Conservation (phyloP, 805 yeast species). For the Wickerhamiella kurtzmanii region DNA sequence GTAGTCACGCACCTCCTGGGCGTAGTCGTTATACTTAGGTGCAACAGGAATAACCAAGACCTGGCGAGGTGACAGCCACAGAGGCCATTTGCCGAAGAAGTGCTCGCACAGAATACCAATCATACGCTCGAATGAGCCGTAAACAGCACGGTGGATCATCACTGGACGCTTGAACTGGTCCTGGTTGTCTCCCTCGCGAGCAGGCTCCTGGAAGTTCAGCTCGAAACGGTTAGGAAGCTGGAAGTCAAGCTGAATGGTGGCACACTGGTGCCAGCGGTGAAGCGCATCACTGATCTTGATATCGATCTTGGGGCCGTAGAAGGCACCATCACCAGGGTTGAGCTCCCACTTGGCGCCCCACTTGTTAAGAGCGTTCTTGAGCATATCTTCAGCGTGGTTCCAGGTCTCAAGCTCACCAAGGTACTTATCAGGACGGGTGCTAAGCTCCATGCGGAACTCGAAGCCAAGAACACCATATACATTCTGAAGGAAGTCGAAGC, state of each 20-base stretch:
- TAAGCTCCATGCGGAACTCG: slow-evolving; percentile 90
- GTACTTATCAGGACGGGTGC: slow-evolving; percentile 93
- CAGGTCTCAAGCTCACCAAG: slow-evolving; percentile 92
- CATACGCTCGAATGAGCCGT: slow-evolving; percentile 98
- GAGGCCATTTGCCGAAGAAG: slow-evolving; percentile 98
- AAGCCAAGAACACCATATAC: slow-evolving; percentile 89
- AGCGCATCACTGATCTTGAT: slow-evolving; percentile 89
- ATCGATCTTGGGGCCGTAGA: slow-evolving; percentile 96
- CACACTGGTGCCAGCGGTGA: slow-evolving; percentile 97
- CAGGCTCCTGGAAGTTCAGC: slow-evolving; percentile 54
- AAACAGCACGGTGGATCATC: slow-evolving; percentile 97
- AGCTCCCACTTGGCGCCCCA: slow-evolving; percentile 90
- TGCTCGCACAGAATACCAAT: slow-evolving; percentile 96
- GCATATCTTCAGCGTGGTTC: slow-evolving; percentile 78
- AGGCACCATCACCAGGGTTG: slow-evolving; percentile 94
- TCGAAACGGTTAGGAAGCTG: slow-evolving; percentile 92
- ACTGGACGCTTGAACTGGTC: slow-evolving; percentile 73
- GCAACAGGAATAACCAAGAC: slow-evolving; percentile 94
- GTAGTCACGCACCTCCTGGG: slow-evolving; percentile 59
- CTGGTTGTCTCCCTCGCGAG: slow-evolving; percentile 24
- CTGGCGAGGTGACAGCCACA: slow-evolving; percentile 99
- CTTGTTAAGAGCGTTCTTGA: slow-evolving; percentile 66
- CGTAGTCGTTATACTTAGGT: slow-evolving; percentile 82
- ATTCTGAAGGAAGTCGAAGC: slow-evolving; percentile 72
- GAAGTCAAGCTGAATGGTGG: slow-evolving; percentile 90